Percentiles rank a stretch among this genome's conserved stretches.
Evolutionary conservation across 2,329 filamentous ascomycete genomes (phyloP).

Genomic region (Calonectria pseudoturangicola): DNA sequence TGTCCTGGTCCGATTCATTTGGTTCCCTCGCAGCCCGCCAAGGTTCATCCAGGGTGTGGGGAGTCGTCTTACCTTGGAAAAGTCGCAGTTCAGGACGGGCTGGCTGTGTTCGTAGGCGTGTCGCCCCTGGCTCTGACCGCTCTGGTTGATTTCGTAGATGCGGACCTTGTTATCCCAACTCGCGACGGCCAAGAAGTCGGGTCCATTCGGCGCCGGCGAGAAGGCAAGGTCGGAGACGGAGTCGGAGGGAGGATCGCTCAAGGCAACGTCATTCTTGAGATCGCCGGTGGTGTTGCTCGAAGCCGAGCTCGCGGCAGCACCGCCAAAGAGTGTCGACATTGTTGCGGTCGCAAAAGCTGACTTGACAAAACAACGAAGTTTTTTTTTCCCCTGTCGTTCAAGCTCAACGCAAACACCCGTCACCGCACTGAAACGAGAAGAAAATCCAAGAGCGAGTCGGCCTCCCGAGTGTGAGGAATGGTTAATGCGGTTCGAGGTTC

Average conservation of each 20-base stretch:
- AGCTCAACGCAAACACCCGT: conserved; percentile 12
- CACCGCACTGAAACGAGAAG: neutral
- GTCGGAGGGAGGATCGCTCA: conserved; percentile 88
- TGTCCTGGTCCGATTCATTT: neutral
- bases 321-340: conserved; percentile 78
- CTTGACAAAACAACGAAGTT: conserved; percentile 24
- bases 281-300: conserved; percentile 88
- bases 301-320: conserved; percentile 70
- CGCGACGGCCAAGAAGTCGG: conserved; percentile 89
- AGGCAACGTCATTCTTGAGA: conserved; percentile 89
- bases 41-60: neutral
- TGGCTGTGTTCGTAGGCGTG: conserved; percentile 90
- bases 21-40: neutral
- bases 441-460: neutral
- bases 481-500: neutral
- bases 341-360: conserved; percentile 33
- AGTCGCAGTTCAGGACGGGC: conserved; percentile 89
- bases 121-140: conserved; percentile 88
- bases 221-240: conserved; percentile 92
- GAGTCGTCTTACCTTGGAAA: conserved; percentile 81
- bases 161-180: conserved; percentile 99
- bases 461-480: neutral
- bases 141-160: conserved; percentile 91
- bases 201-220: conserved; percentile 74
- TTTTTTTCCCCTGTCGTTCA: conserved; percentile 25